phyloP scores from a whole-genome alignment of 176 grass and related monocot genomes.

The Oryza rufipogon region DNA sequence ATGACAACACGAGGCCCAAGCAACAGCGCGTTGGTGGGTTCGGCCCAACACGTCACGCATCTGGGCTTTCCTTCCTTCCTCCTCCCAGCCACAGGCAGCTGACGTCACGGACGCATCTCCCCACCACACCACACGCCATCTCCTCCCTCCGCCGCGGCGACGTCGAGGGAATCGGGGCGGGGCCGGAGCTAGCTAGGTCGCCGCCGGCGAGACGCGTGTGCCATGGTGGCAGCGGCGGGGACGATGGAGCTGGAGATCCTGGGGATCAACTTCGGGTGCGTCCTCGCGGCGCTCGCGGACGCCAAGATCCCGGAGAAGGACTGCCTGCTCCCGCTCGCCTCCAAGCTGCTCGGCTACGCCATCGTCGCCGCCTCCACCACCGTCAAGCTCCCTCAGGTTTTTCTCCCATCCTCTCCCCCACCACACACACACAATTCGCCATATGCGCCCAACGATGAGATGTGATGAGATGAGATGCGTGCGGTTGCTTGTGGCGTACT shows the following conservation, averaged over 20 bases:
- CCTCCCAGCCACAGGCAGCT: neutral
- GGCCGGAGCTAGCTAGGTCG: no score
- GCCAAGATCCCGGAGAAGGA: constrained; percentile 72
- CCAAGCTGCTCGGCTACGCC: constrained; percentile 91
- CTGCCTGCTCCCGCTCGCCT: constrained; percentile 84
- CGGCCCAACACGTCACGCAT: neutral
- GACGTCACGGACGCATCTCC: neutral
- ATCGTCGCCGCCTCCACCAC: constrained; percentile 97
- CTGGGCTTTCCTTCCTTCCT: neutral
- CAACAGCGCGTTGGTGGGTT: neutral
- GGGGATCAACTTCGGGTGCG: constrained; percentile 88
- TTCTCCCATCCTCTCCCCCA: neutral
- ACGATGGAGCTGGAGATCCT: constrained; percentile 86
- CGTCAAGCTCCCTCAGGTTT: constrained; percentile 93
- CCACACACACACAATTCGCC: neutral
- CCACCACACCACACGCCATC: neutral
- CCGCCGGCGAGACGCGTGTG: constrained; percentile 25
- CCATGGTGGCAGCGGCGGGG: constrained; percentile 38
- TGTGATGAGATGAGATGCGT: neutral
- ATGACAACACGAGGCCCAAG: neutral
- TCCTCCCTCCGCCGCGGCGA: no score
- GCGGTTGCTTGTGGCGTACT: neutral
- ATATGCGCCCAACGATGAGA: neutral
- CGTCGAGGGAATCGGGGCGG: neutral
- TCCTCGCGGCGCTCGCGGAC: constrained; percentile 58